phyloP scores from a whole-genome alignment of 306 rosid species.

The Prunus armeniaca region DNA sequence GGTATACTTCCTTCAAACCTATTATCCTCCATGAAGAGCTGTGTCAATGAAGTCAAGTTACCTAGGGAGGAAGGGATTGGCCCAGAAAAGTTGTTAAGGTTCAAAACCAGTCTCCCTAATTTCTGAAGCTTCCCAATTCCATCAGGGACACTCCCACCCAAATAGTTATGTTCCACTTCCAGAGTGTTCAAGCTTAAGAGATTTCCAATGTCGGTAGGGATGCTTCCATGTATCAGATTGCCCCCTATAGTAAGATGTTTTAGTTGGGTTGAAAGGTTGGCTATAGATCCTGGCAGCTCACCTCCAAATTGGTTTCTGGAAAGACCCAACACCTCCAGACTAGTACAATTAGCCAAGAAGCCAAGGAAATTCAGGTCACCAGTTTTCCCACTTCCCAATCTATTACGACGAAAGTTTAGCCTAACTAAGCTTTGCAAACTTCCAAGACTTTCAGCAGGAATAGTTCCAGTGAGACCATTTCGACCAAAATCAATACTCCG shows the following conservation, averaged over 20 bases:
- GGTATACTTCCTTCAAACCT: slow-evolving; percentile 26
- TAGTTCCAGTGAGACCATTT: background rate
- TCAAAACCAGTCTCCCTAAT: background rate
- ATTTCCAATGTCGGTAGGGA: background rate
- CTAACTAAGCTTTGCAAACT: background rate
- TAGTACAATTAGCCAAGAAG: background rate
- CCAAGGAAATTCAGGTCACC: background rate
- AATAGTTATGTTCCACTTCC: background rate
- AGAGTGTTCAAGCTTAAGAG: background rate
- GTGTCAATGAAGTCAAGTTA: slow-evolving; percentile 24
- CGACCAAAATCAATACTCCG: background rate
- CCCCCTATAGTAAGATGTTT: background rate
- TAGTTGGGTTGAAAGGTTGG: background rate
- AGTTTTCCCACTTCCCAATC: background rate
- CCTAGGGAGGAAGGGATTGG: slow-evolving; percentile 25
- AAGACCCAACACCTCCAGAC: background rate
- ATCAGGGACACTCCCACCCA: background rate
- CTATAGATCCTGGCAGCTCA: background rate
- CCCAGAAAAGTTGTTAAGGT: slow-evolving; percentile 1
- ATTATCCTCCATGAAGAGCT: slow-evolving; percentile 15
- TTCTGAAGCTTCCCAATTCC: slow-evolving; percentile 21
- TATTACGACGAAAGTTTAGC: background rate
- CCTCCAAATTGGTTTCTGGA: background rate
- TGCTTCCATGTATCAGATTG: background rate
- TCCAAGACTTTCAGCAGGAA: background rate